Evolutionary conservation across 2,329 filamentous ascomycete genomes (phyloP).

Genomic region (Aureobasidium sp.): DNA sequence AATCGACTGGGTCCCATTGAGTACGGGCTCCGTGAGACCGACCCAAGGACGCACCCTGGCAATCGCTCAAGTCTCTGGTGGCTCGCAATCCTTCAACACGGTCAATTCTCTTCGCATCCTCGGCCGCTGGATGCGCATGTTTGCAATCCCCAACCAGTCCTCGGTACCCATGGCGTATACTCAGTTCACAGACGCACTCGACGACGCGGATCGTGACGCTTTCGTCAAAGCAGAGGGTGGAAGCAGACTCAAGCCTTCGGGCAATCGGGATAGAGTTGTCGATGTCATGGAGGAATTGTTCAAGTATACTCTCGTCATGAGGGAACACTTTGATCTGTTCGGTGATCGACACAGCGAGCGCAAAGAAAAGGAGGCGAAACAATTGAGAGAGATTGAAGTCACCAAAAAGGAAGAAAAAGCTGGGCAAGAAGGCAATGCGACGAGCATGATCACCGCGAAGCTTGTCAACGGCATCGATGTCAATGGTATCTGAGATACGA

Average conservation of each 20-base stretch:
- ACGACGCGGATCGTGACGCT: slow-evolving; percentile 22
- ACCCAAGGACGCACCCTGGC: slow-evolving; percentile 57
- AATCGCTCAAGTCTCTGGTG: slow-evolving; percentile 54
- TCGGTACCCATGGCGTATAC: slow-evolving; percentile 56
- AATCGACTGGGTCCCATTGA: slow-evolving; percentile 61
- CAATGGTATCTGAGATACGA: not conserved
- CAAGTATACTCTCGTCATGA: slow-evolving; percentile 58
- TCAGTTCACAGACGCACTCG: slow-evolving; percentile 46
- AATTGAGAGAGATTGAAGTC: slow-evolving; percentile 4
- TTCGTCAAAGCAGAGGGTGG: slow-evolving; percentile 28
- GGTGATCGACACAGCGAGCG: slow-evolving; percentile 56
- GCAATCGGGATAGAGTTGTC: slow-evolving; percentile 51
- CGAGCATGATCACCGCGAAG: not conserved
- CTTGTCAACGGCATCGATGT: slow-evolving; percentile 1
- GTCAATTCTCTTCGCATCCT: slow-evolving; percentile 57
- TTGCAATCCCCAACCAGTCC: slow-evolving; percentile 56
- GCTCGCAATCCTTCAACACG: slow-evolving; percentile 58
- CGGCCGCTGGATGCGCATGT: slow-evolving; percentile 63
- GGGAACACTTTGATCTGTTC: slow-evolving; percentile 52
- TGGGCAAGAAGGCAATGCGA: not conserved
- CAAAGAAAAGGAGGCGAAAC: slow-evolving; percentile 30
- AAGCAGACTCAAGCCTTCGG: slow-evolving; percentile 45
- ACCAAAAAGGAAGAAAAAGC: not conserved
- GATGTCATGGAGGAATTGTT: slow-evolving; percentile 65
- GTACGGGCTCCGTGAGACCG: slow-evolving; percentile 51